Evolutionary conservation across 208 protist species (phyloP).

Genomic region (Angomonas desouzai): DNA sequence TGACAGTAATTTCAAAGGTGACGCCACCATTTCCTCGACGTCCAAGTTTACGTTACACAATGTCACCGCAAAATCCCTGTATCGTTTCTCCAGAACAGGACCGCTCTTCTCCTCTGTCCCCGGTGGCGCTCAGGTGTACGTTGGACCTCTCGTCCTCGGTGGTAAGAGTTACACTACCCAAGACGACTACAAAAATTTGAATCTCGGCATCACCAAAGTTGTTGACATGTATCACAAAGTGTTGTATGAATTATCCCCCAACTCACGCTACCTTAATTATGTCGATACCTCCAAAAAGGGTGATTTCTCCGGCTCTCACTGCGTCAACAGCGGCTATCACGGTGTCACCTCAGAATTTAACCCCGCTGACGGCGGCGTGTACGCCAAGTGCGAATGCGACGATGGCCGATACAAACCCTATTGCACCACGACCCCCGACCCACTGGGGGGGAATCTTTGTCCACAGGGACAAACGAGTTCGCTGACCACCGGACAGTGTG

Average conservation of each 20-base stretch:
- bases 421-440: background rate
- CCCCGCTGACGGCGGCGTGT: no score
- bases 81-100: background rate
- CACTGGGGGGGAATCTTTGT: background rate
- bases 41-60: background rate
- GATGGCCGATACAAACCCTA: background rate
- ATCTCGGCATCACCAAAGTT: background rate
- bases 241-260: background rate
- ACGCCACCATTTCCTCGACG: background rate
- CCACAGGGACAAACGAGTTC: background rate
- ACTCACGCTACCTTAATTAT: background rate
- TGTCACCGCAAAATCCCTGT: background rate
- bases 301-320: background rate
- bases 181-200: background rate
- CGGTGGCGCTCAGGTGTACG: background rate
- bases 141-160: background rate
- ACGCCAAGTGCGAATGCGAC: background rate
- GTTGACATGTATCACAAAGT: background rate
- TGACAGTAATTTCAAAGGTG: no score
- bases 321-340: background rate
- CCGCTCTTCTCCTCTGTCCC: background rate
- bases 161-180: background rate
- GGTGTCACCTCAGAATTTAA: background rate
- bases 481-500: background rate
- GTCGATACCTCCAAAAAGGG: background rate